These are phyloP conservation scores for Kalmusia sp. DNA, from an alignment of 2,329 filamentous ascomycete genomes.

Conservation along the genomic window DNA sequence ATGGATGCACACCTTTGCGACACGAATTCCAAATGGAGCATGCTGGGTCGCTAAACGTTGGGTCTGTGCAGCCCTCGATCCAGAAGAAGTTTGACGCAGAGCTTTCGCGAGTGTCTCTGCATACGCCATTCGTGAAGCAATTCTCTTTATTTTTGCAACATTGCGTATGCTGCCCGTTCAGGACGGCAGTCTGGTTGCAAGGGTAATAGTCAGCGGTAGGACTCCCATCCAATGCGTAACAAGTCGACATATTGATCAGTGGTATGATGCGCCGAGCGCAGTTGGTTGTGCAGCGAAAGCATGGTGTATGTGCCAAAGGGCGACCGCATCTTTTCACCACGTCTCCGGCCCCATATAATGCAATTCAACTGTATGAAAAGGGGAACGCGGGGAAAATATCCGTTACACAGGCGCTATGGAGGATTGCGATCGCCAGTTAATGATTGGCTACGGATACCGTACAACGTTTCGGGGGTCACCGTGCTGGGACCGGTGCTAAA, in stretches of 20 bases:
- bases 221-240: background rate
- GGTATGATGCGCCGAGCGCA: background rate
- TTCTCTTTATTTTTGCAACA: background rate
- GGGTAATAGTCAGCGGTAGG: background rate
- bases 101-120: background rate
- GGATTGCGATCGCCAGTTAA: background rate
- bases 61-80: slow-evolving; percentile 1
- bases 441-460: background rate
- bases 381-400: background rate
- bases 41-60: background rate
- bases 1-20: background rate
- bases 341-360: background rate
- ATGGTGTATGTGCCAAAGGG: background rate
- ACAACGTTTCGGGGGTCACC: background rate
- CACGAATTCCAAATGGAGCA: background rate
- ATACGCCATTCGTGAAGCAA: slow-evolving; percentile 2
- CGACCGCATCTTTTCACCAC: background rate
- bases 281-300: background rate
- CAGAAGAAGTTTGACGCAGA: background rate
- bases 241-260: background rate
- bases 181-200: slow-evolving; percentile 3
- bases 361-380: background rate
- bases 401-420: background rate
- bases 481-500: background rate
- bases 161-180: background rate